Conservation (phyloP, 345 rosid genomes). For the Acer campestre region DNA sequence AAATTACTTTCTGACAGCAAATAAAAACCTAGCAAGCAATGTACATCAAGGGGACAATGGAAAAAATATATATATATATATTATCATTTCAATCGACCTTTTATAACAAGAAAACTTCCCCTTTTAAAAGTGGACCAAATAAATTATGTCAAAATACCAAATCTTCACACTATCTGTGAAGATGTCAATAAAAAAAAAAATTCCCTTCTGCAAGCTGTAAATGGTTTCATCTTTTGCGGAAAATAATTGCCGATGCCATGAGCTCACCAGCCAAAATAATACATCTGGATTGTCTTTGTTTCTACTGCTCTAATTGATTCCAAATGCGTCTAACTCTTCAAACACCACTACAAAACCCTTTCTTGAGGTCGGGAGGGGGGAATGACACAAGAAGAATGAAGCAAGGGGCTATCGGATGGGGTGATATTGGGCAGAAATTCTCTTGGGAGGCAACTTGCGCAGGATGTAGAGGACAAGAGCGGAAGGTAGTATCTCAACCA, state of each 20-base stretch:
- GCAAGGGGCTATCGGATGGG: slow-evolving; percentile 62
- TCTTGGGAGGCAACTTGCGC: slow-evolving; percentile 93
- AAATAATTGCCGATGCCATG: slow-evolving; percentile 29
- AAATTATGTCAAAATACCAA: slow-evolving; percentile 16
- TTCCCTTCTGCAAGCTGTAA: slow-evolving; percentile 26
- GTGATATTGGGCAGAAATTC: slow-evolving; percentile 91
- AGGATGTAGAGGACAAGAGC: slow-evolving; percentile 88
- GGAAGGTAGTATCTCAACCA: slow-evolving; percentile 95
- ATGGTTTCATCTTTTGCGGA: slow-evolving; percentile 19
- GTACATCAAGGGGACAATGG: not conserved
- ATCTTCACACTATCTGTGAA: slow-evolving; percentile 21
- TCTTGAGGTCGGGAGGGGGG: slow-evolving; percentile 3
- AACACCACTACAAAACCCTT: slow-evolving; percentile 20
- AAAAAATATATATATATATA: not conserved
- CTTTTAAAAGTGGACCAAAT: not conserved
- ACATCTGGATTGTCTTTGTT: slow-evolving; percentile 21
- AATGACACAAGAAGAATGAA: slow-evolving; percentile 12
- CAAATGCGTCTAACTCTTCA: slow-evolving; percentile 9
- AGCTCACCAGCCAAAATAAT: slow-evolving; percentile 33
- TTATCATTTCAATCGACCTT: slow-evolving; percentile 7
- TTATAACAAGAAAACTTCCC: not conserved
- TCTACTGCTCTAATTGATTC: slow-evolving; percentile 9
- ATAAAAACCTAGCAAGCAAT: not conserved
- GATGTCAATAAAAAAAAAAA: not conserved
- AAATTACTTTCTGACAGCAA: too few relatives aligned